Base-by-base conservation (phyloP, 768 basidiomycete species). In the Lentinula aciculospora region DNA sequence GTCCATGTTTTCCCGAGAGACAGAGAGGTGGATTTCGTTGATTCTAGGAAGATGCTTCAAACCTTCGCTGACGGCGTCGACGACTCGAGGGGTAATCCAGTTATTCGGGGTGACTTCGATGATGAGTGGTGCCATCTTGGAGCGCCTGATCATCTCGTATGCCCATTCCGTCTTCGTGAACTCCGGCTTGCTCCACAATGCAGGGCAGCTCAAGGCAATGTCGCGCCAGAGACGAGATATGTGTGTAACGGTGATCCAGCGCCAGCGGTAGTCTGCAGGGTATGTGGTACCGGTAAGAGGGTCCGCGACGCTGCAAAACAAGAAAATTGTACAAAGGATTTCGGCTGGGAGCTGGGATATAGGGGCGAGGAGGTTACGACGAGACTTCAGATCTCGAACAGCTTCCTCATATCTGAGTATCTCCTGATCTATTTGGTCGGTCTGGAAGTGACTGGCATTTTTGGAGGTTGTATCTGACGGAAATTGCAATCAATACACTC, bases 181-280 rank as follows among this genome's bases (percentile, higher is more conserved):
- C 2, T 70, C 63, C 23, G 72, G 66, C 45, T 63, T 64, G 17
- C 70, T 69, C 79, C 80, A 82, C 37, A 81, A 69, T 12, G 55
- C 62, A 1, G 78, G 72, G 54, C 69, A 74, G 45, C 62, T 69
- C 13, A 81, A 58, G 4, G 78, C 76, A 3, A 79, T 71, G 0
- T 71, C 60, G 25, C 80, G 74, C 77, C 78, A 81, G 51, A 75
- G 71, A 3, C 68, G 68, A 51, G 68, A 75, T n/a, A 75, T 68
- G 57, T 75, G 73, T 42, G 68, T 71, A n/a, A 75, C 64, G 37
- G 63, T 67, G 42, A 77, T 71, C 75, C 76, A 76, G 19, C 62
- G 48, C 57, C 57, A 58, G 3, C 67, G 68, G 44, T 67, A 73
- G 21, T 74, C 68, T 32, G 64, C 66, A 31, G 76, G 69, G 72